Base-by-base conservation (phyloP, 1,284 basidiomycete species). In the Ceratobasidium sp. region DNA sequence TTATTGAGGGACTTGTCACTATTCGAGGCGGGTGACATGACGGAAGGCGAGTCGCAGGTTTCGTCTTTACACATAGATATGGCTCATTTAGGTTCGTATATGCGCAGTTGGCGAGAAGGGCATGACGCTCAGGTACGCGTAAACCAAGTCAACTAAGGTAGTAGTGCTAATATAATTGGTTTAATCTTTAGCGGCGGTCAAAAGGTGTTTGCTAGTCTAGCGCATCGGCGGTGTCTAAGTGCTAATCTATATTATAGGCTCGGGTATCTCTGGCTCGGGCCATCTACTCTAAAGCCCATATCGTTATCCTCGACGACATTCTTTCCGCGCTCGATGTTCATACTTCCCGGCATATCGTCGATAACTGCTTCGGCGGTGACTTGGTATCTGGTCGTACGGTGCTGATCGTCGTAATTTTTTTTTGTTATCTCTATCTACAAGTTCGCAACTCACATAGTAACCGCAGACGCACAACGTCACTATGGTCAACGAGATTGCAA, bases 61-160 rank as follows among this genome's bases (percentile, higher is more conserved):
- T 16, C n/a, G 21, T 11, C 35, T 9, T 26, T 3, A 9, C 18
- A 16, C 5, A 14, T 21, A 50, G 43, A 26, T 64, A 23, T 38
- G 62, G 44, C 28, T 49, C 13, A 50, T 30, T 8, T 14, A 57
- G 23, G 16, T n/a, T 78, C 84, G 64, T 38, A 4, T 38, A 38
- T 38, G 94, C 92, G 0, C 91, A 95, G 92, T 96, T 35, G 94
- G 94, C 30, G 94, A 95, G 81, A 89, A 91, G 76, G 94, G 94
- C 5, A 88, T 92, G 69, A 92, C 87, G 78, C 79, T 90, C 66
- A 89, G 86, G 73, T 86, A 87, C 83, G 75, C 52, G 81, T 77
- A 43, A 63, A 30, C 26, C n/a, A n/a, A n/a, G n/a, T n/a, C n/a
- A n/a, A 47, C 16, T n/a, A 70, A n/a, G 23, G n/a, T 70, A 23